Base-by-base conservation (phyloP, 345 rosid species). In the Gossypium ekmanianum region DNA sequence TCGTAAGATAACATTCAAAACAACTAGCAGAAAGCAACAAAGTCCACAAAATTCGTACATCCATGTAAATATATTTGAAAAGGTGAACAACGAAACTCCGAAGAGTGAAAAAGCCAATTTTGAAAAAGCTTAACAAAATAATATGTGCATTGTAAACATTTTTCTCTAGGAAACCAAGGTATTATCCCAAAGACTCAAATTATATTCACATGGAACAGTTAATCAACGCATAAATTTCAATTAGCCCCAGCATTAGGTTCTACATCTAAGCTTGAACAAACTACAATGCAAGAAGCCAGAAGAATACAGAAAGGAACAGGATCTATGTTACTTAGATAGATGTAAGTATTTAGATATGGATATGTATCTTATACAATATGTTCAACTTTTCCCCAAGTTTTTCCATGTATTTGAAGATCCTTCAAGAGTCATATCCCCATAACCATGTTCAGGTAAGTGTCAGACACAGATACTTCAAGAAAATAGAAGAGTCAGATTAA, bases 261-360 rank as follows among this genome's bases (percentile, higher is more conserved):
- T 48, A 43, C 5, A 26, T 14, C 13, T 41, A 48, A 12, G 71
- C 71, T 22, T 68, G 55, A 68, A 68, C 55, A 68, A 68, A 68
- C 50, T 7, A 48, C 14, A 48, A 47, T 22, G 18, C 48, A 29
- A 68, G 41, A 68, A 50, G 64, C 44, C 26, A 10, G 26, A 47
- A 39, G 56, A 61, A 59, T 24, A n/a, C 14, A 20, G 24, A 54
- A 73, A 43, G 50, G 57, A 20, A 24, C 61, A 57, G 61, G 22
- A 20, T 12, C 61, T 57, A 10, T 57, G 61, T 57, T 57, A 54
- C 58, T 54, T 20, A 57, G 61, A 57, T 4, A 2, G 29, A 6
- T 57, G 61, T 57, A 57, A 57, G 13, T 57, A 57, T 20, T 57
- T 24, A 20, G 41, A 34, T 34, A 54, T 54, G 17, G 18, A 54